Conservation (phyloP, 345 rosid species). For the Salix suchowensis region DNA sequence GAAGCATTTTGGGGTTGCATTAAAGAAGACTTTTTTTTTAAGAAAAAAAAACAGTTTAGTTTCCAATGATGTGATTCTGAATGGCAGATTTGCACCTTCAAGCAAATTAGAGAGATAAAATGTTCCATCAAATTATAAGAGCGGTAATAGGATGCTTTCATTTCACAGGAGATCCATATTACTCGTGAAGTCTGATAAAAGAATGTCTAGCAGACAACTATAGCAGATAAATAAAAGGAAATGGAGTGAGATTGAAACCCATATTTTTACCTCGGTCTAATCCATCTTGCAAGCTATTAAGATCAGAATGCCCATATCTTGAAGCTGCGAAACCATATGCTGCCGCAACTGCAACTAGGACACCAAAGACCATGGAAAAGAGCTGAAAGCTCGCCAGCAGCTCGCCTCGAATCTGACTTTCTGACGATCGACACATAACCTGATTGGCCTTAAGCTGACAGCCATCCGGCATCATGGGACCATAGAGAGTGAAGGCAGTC, state of each 20-base stretch:
- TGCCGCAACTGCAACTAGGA: conserved; percentile 54
- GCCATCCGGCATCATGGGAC: conserved; percentile 90
- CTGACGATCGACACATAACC: conserved; percentile 49
- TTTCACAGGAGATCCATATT: background rate
- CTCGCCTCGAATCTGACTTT: conserved; percentile 65
- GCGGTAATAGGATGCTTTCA: background rate
- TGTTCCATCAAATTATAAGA: too few relatives aligned
- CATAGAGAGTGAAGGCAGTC: conserved; percentile 90
- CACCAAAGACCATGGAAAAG: conserved; percentile 57
- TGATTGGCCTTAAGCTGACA: conserved; percentile 45
- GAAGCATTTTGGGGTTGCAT: too few relatives aligned
- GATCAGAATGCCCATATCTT: conserved; percentile 40
- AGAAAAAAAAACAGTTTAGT: too few relatives aligned
- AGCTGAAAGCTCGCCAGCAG: conserved; percentile 81
- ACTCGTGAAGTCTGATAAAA: background rate
- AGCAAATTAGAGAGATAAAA: too few relatives aligned
- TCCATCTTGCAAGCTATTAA: conserved; percentile 24
- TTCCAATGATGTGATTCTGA: too few relatives aligned
- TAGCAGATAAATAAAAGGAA: background rate
- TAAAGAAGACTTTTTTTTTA: too few relatives aligned
- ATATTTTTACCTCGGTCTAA: conserved; percentile 13
- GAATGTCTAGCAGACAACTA: background rate
- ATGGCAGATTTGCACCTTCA: too few relatives aligned
- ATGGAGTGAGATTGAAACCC: background rate
- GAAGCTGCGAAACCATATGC: conserved; percentile 56